Percentiles rank a stretch among this genome's conserved stretches.
phyloP scores from a whole-genome alignment of 108 stramenopile species.

The Chaetoceros tenuissimus region DNA sequence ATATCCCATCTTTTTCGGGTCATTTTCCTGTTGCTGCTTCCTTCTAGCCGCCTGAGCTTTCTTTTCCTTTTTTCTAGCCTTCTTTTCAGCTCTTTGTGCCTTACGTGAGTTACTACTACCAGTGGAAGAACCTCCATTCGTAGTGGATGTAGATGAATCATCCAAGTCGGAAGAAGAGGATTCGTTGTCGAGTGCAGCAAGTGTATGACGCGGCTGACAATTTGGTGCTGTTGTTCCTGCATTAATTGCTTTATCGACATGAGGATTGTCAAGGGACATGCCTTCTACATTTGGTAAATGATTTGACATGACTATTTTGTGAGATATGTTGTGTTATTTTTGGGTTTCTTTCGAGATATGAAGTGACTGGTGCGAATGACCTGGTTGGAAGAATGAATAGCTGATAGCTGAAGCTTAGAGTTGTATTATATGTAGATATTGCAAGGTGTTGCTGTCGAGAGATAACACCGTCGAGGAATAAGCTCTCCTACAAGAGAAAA shows the following conservation, averaged over 20 bases:
- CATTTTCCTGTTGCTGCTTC: slow-evolving; percentile 17
- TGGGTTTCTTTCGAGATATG: too few species aligned
- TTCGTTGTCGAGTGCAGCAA: neutral
- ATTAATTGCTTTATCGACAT: slow-evolving; percentile 56
- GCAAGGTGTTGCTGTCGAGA: too few species aligned
- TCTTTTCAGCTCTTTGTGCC: slow-evolving; percentile 20
- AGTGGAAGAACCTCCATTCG: slow-evolving; percentile 8
- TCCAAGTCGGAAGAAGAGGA: neutral
- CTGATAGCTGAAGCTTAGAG: too few species aligned
- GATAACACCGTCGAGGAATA: too few species aligned
- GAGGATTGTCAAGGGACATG: slow-evolving; percentile 36
- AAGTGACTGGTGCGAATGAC: too few species aligned
- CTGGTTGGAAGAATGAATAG: too few species aligned
- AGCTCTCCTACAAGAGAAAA: too few species aligned
- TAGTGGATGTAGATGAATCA: neutral
- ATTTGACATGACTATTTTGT: neutral
- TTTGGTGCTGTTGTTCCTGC: slow-evolving; percentile 61
- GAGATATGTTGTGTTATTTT: too few species aligned
- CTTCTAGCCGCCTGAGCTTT: slow-evolving; percentile 9
- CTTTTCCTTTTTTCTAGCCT: slow-evolving; percentile 32
- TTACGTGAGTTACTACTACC: slow-evolving; percentile 9
- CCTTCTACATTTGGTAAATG: neutral
- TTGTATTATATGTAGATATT: too few species aligned
- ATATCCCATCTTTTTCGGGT: slow-evolving; percentile 43
- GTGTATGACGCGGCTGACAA: slow-evolving; percentile 71